phyloP scores from a whole-genome alignment of 2,329 filamentous ascomycete genomes.

The Thermomyces lanuginosus region DNA sequence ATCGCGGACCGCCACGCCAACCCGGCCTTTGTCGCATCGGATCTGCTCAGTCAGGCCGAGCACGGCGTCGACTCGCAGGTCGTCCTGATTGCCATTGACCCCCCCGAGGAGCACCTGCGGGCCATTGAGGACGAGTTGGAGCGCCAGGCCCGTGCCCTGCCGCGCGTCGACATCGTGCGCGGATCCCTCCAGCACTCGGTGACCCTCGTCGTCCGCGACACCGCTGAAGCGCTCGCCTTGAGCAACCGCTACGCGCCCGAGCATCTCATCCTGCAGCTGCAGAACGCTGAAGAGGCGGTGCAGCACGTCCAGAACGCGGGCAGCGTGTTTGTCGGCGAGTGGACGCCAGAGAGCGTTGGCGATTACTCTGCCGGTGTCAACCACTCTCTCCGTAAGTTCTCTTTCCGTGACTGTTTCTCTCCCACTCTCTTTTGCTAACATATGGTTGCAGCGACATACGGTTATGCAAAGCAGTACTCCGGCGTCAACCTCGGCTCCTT shows the following conservation, averaged over 20 bases:
- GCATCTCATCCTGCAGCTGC: conserved; percentile 82
- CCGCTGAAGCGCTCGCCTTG: conserved; percentile 59
- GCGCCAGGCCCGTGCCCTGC: conserved; percentile 68
- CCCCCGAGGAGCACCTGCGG: conserved; percentile 53
- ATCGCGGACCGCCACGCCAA: conserved; percentile 77
- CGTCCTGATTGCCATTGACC: conserved; percentile 68
- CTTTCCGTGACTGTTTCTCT: conserved; percentile 1
- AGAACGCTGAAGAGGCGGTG: conserved; percentile 57
- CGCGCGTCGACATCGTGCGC: conserved; percentile 81
- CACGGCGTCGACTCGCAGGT: conserved; percentile 95
- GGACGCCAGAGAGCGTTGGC: conserved; percentile 95
- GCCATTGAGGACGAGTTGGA: conserved; percentile 89
- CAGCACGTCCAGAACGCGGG: conserved; percentile 80
- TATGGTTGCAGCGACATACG: conserved; percentile 60
- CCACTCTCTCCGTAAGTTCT: conserved; percentile 75
- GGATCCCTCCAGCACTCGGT: conserved; percentile 84
- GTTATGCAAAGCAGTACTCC: conserved; percentile 95
- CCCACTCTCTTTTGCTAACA: conserved; percentile 9
- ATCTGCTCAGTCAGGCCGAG: conserved; percentile 88
- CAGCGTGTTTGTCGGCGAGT: conserved; percentile 86
- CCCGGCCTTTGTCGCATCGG: conserved; percentile 87
- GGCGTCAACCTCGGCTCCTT: conserved; percentile 93
- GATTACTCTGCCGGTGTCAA: conserved; percentile 98
- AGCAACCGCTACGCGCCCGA: conserved; percentile 95
- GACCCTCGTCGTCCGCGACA: conserved; percentile 56